phyloP scores from a whole-genome alignment of 495 filamentous ascomycete species.

The Hypoxylon fragiforme region DNA sequence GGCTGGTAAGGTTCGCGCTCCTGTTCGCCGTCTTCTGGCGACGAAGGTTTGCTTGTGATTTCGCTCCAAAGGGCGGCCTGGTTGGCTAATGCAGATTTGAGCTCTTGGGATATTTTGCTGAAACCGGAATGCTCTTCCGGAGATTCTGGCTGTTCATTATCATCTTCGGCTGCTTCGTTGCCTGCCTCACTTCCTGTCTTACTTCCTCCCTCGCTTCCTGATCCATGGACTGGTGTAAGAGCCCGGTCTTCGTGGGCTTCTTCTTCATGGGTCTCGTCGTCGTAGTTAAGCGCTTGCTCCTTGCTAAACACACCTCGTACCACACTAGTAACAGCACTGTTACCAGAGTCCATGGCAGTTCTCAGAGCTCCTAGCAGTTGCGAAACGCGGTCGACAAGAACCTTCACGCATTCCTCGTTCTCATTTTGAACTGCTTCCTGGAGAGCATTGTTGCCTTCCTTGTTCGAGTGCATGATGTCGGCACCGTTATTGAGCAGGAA shows the following conservation, averaged over 20 bases:
- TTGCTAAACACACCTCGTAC: conserved; percentile 31
- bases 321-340: conserved; percentile 26
- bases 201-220: too few relatives aligned
- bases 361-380: conserved; percentile 27
- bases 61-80: conserved; percentile 23
- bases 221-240: background rate
- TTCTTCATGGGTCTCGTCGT: conserved; percentile 26
- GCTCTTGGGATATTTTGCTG: conserved; percentile 20
- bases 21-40: background rate
- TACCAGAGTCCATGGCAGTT: conserved; percentile 31
- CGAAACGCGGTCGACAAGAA: conserved; percentile 32
- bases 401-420: conserved; percentile 19
- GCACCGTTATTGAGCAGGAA: conserved; percentile 35
- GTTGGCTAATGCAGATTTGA: conserved; percentile 34
- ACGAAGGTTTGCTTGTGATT: conserved; percentile 4
- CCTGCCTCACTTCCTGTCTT: too few relatives aligned
- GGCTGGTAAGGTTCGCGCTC: conserved; percentile 1
- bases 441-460: conserved; percentile 23
- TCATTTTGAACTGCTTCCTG: conserved; percentile 20
- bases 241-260: background rate
- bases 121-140: conserved; percentile 9
- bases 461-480: conserved; percentile 38
- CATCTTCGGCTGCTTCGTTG: background rate
- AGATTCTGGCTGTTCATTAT: background rate
- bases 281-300: conserved; percentile 29